A percentile compares a stretch with the other conserved stretches of the same genome.
phyloP scores from a whole-genome alignment of 306 rosid species.

The Alnus glutinosa region DNA sequence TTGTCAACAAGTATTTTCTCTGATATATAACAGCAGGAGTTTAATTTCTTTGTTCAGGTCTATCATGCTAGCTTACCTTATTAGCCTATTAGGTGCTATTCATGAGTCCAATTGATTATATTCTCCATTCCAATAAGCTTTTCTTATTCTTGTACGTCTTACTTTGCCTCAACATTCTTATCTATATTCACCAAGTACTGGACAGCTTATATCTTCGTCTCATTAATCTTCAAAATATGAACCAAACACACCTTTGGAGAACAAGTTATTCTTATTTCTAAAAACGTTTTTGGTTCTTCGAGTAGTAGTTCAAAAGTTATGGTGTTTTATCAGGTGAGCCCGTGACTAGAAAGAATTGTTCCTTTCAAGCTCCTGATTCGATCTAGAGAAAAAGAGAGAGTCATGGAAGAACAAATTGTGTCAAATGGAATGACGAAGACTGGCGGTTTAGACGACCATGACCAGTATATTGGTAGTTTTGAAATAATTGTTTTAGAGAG shows the following conservation, averaged over 20 bases:
- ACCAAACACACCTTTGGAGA: not conserved
- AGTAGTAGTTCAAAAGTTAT: slow-evolving; percentile 17
- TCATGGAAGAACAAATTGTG: slow-evolving; percentile 37
- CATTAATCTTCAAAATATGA: not conserved
- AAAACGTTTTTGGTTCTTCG: not conserved
- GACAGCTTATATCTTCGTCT: not conserved
- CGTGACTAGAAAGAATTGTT: slow-evolving; percentile 34
- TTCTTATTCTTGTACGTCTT: not conserved
- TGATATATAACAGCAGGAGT: not conserved
- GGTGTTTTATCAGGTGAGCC: slow-evolving; percentile 48
- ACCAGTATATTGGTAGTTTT: slow-evolving; percentile 31
- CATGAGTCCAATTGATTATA: not conserved
- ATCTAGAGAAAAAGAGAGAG: slow-evolving; percentile 37
- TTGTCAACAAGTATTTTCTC: not conserved
- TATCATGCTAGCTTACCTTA: not conserved
- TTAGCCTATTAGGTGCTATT: not conserved
- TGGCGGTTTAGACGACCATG: slow-evolving; percentile 41
- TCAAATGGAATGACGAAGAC: slow-evolving; percentile 29
- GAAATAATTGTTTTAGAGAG: slow-evolving; percentile 42
- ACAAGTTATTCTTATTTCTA: not conserved
- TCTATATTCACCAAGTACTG: not conserved
- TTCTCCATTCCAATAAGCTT: not conserved
- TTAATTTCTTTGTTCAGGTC: not conserved
- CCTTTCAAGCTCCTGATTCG: slow-evolving; percentile 38
- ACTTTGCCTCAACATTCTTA: too few relatives aligned